phyloP scores from a whole-genome alignment of 495 filamentous ascomycete species.

The Evansstolkia leycettana region DNA sequence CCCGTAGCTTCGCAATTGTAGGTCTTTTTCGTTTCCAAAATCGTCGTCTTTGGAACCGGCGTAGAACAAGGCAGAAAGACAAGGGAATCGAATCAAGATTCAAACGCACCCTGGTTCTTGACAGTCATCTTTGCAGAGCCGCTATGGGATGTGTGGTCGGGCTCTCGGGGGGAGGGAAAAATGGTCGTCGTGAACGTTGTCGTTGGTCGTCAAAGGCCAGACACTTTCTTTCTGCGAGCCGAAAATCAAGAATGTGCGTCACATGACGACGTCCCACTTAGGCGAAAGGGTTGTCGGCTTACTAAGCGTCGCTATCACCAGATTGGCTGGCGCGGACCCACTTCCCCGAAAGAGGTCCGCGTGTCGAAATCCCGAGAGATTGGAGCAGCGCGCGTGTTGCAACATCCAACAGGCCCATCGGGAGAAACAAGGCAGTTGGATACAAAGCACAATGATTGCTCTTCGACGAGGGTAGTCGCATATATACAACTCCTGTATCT shows the following conservation, averaged over 20 bases:
- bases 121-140: conserved; percentile 28
- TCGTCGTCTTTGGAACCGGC: too few species aligned
- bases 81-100: not conserved
- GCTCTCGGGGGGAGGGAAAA: conserved; percentile 15
- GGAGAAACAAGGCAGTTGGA: too few species aligned
- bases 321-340: conserved; percentile 12
- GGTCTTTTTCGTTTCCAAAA: not conserved
- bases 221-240: conserved; percentile 15
- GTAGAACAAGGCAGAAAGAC: not conserved
- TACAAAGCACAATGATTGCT: too few species aligned
- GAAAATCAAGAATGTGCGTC: conserved; percentile 27
- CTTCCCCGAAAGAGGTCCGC: not conserved
- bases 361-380: not conserved
- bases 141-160: conserved; percentile 19
- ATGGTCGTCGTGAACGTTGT: conserved; percentile 20
- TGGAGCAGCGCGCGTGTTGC: conserved; percentile 5
- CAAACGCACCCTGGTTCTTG: conserved; percentile 26
- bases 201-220: conserved; percentile 17
- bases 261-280: conserved; percentile 27
- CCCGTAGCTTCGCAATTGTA: not conserved
- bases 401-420: too few species aligned
- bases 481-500: too few species aligned
- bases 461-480: too few species aligned
- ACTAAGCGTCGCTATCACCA: too few species aligned
- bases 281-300: conserved; percentile 9